Base-by-base conservation (phyloP, 2,329 filamentous ascomycete genomes). In the Hypoxylon sp. region DNA sequence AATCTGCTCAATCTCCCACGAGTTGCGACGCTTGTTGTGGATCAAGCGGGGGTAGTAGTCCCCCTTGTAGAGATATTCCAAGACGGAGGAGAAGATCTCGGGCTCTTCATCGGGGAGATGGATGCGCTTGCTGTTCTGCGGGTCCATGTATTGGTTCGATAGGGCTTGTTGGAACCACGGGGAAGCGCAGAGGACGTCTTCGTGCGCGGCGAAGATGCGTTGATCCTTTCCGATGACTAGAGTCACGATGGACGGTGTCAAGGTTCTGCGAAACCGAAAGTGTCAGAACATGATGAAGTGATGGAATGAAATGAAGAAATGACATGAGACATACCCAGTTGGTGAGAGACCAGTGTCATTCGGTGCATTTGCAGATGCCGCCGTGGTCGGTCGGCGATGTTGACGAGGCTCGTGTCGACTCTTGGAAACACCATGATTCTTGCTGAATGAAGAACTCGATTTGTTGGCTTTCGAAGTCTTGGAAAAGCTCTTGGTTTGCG, bases 61-160 rank as follows among this genome's bases (percentile, higher is more conserved):
- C 68, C 93, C 93, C 79, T 96, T 96, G 85, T 96, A 96, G 59
- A 97, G 87, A 71, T 91, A 97, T 76, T 97, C 94, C 59, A 97
- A 88, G 10, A 97, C 85, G 5, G 91, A 93, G 6, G 92, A 96
- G 78, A 97, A 94, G 73, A 97, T 90, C 76, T 97, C 93, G 19
- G 94, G 93, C 71, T 94, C 90, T 78, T 97, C 94, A 63, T 94
- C 88, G 1, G 92, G 90, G 1, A 97, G 86, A 53, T 90, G 85
- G 75, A 97, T 90, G 56, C 90, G 89, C 79, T 92, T 93, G 74
- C 82, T 83, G 49, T 77, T 75, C 58, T 82, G 76, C n/a, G 76
- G 73, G 15, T 81, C 85, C 79, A 87, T 85, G 81, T 86, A 90
- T 73, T 90, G 87, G 67, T 83, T 84, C 59, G 85, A 84, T 68